Conservation (phyloP, 2,329 filamentous ascomycete species). For the Decorospora gaudefroyi region DNA sequence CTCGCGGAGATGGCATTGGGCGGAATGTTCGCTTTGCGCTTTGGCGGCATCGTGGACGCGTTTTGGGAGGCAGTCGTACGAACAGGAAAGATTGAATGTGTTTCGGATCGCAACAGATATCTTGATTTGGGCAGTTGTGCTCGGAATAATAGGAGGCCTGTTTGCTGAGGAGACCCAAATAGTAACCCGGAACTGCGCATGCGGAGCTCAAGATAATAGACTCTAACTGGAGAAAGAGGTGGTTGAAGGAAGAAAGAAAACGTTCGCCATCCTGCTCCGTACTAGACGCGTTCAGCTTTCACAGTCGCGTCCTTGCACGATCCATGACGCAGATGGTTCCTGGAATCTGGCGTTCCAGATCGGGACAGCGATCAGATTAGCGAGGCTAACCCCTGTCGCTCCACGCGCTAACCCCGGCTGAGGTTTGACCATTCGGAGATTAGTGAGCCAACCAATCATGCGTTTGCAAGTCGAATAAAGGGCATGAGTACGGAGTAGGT, state of each 20-base stretch:
- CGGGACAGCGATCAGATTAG: conserved; percentile 26
- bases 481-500: no score
- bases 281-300: conserved; percentile 16
- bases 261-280: not conserved
- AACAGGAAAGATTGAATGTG: not conserved
- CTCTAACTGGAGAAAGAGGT: no score
- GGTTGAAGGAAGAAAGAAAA: not conserved
- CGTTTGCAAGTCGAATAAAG: no score
- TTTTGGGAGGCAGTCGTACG: not conserved
- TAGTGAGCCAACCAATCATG: no score
- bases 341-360: conserved; percentile 30
- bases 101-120: no score
- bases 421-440: no score
- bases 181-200: no score
- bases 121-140: no score
- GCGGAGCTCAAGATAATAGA: no score
- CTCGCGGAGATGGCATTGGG: conserved; percentile 36
- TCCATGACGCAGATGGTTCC: conserved; percentile 39
- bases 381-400: conserved; percentile 19
- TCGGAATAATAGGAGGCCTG: no score
- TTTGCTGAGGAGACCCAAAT: no score
- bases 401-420: conserved; percentile 1
- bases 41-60: conserved; percentile 24
- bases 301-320: conserved; percentile 25
- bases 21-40: conserved; percentile 36